A percentile compares a stretch with the other conserved stretches of the same genome.
phyloP scores from a whole-genome alignment of 2,329 filamentous ascomycete genomes.

The Ophiobolus disseminans region DNA sequence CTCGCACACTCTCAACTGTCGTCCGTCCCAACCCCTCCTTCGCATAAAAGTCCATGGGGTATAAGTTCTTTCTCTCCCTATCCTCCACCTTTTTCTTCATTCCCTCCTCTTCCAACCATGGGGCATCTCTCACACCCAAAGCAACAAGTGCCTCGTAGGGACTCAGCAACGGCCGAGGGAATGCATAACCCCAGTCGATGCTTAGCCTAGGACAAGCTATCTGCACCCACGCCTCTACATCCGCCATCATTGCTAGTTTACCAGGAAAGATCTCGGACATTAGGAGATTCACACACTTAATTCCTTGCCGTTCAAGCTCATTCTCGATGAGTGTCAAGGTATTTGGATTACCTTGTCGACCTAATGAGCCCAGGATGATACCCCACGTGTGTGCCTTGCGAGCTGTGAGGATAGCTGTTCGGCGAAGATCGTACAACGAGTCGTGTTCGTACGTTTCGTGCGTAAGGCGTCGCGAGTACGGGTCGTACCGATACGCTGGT shows the following conservation, averaged over 20 bases:
- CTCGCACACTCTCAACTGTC: constrained; percentile 50
- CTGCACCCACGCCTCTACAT: constrained; percentile 98
- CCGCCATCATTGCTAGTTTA: constrained; percentile 88
- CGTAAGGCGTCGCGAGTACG: constrained; percentile 90
- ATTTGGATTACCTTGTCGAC: constrained; percentile 93
- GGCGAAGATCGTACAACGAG: constrained; percentile 84
- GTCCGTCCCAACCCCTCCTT: constrained; percentile 88
- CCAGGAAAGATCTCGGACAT: constrained; percentile 96
- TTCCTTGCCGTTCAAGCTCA: constrained; percentile 72
- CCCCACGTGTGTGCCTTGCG: constrained; percentile 87
- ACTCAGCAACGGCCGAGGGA: constrained; percentile 84
- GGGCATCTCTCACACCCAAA: constrained; percentile 76
- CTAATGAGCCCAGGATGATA: constrained; percentile 88
- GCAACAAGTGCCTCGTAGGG: constrained; percentile 95
- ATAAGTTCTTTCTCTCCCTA: constrained; percentile 66
- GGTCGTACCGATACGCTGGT: constrained; percentile 94
- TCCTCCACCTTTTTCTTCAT: constrained; percentile 34
- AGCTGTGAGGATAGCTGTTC: constrained; percentile 77
- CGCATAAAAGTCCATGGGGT: constrained; percentile 98
- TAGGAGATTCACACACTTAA: constrained; percentile 83
- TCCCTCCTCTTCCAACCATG: constrained; percentile 64
- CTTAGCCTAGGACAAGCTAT: constrained; percentile 95
- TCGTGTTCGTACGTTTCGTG: constrained; percentile 90
- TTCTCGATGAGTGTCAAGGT: constrained; percentile 87
- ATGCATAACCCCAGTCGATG: constrained; percentile 99